Evolutionary conservation across 352 stramenopile genomes (phyloP), one percentile per base, ranked within the genome.

Genomic region (Phytopythium ostracodes): DNA sequence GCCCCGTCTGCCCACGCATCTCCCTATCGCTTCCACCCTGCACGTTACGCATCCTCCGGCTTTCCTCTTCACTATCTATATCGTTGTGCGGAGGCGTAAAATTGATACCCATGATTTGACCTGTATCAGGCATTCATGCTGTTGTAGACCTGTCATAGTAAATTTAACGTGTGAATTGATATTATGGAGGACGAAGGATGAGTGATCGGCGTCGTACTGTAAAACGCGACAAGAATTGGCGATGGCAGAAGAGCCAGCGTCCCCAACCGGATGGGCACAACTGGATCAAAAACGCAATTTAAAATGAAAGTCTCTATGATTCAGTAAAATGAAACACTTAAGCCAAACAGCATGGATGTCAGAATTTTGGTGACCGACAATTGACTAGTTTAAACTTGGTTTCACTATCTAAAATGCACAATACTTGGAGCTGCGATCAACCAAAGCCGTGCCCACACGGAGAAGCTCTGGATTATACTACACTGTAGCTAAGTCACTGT

Each of bases 191-290:
- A 2, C 17, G 9, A 6, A 17, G 24, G 51, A 57, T 57, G 12
- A 57, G n/a, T 56, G 25, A 29, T 18, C 50, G 50, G 50, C 25
- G 51, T 5, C 1, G 20, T 57, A 57, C 51, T n/a, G 51, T 57
- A 59, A 59, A 59, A 59, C 52, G 52, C 52, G 52, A 59, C 52
- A 59, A 42, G 52, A 59, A 59, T 27, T 20, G 11, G 14, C 33
- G 33, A 11, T 22, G 36, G 52, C 52, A 59, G 52, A 59, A 59
- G 52, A 59, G 52, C 52, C 52, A 31, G 52, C 29, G 29, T 7
- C 29, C 29, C 29, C 29, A 8, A 7, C 29, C 18, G 31, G 51
- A 43, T 57, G 20, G 35, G 27, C 49, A 38, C 29, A 33, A 33
- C 29, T 33, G 29, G 29, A 33, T 33, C 18, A 36, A 20, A 54